Evolutionary conservation across 108 stramenopile genomes (phyloP).

Genomic region (Asterionellopsis glacialis): DNA sequence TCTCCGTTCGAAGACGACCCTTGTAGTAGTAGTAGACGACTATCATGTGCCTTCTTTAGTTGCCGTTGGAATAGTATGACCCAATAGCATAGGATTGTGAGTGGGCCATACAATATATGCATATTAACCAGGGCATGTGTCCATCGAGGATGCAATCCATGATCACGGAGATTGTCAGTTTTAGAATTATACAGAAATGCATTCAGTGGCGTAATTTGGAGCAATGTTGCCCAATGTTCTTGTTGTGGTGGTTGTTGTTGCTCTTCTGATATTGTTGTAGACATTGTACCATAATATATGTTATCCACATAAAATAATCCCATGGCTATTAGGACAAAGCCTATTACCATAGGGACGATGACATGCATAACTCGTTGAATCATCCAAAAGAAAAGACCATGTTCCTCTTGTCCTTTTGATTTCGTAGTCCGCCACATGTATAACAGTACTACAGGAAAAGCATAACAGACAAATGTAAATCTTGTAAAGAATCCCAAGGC

Average conservation of each 20-base stretch:
- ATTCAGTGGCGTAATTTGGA: conserved; percentile 59
- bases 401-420: conserved; percentile 9
- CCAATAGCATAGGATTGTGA: conserved; percentile 37
- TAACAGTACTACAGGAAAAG: conserved; percentile 39
- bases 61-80: not conserved
- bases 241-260: not conserved
- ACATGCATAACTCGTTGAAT: not conserved
- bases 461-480: conserved; percentile 77
- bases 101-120: conserved; percentile 71
- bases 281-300: conserved; percentile 24
- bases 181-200: conserved; percentile 74
- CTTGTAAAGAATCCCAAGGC: conserved; percentile 64
- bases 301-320: conserved; percentile 35
- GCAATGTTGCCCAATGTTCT: not conserved
- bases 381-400: too few relatives aligned
- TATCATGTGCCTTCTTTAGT: not conserved
- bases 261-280: not conserved
- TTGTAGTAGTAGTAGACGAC: too few relatives aligned
- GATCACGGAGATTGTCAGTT: conserved; percentile 51
- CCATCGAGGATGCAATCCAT: conserved; percentile 74
- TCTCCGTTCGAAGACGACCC: too few relatives aligned
- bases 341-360: too few relatives aligned
- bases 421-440: conserved; percentile 13
- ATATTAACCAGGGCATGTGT: conserved; percentile 75
- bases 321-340: conserved; percentile 25